Evolutionary conservation across 169 alveolate genomes (phyloP).

Genomic region (Plasmodium relictum): DNA sequence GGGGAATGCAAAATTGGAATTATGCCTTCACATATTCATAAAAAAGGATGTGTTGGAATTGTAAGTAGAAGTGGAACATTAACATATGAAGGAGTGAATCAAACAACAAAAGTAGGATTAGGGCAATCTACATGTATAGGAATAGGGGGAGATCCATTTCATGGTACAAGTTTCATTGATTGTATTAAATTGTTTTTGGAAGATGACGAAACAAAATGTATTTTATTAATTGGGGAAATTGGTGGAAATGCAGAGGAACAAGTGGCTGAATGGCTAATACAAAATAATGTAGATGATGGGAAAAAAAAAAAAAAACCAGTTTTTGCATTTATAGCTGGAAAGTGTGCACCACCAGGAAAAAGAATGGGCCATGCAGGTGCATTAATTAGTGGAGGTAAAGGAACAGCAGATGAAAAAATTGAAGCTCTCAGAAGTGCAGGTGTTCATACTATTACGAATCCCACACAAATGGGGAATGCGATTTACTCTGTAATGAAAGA

Average conservation of each 20-base stretch:
- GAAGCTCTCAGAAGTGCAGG: constrained; percentile 94
- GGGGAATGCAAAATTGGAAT: constrained; percentile 99
- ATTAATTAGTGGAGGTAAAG: constrained; percentile 97
- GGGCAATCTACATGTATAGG: constrained; percentile 98
- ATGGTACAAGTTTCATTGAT: constrained; percentile 98
- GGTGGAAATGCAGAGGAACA: constrained; percentile 99
- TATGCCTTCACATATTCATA: constrained; percentile 98
- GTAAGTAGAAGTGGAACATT: constrained; percentile 96
- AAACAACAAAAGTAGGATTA: constrained; percentile 96
- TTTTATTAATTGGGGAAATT: constrained; percentile 97
- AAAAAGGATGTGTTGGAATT: constrained; percentile 89
- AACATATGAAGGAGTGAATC: constrained; percentile 98
- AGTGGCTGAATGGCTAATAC: constrained; percentile 96
- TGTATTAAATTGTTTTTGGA: constrained; percentile 93
- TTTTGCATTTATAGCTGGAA: constrained; percentile 98
- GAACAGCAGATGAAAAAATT: constrained; percentile 96
- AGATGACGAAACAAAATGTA: constrained; percentile 96
- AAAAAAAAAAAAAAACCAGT: constrained; percentile 92
- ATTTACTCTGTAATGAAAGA: constrained; percentile 89
- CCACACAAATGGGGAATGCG: constrained; percentile 92
- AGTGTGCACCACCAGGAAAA: constrained; percentile 98
- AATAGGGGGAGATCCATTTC: constrained; percentile 99
- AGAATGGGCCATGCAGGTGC: constrained; percentile 99
- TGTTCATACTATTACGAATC: constrained; percentile 91
- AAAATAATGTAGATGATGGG: constrained; percentile 51